Percentiles rank a stretch among this genome's conserved stretches.
phyloP scores from a whole-genome alignment of 2,329 filamentous ascomycete genomes.

The Fusarium odoratissimum region DNA sequence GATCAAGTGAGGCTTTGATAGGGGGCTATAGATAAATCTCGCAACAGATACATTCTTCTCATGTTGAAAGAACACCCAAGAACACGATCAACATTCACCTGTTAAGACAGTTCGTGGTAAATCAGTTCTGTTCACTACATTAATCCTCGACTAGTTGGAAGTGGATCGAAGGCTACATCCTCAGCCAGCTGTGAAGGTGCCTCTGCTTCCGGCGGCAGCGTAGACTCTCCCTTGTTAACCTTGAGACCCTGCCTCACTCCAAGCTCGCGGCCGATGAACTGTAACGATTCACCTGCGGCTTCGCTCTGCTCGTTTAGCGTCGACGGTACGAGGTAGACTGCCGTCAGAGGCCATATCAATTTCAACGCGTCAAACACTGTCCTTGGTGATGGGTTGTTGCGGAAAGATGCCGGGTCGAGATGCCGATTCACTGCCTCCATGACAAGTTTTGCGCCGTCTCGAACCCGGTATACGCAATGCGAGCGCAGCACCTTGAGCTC shows the following conservation, averaged over 20 bases:
- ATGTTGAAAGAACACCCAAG: not conserved
- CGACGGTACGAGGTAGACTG: slow-evolving; percentile 46
- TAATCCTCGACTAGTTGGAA: slow-evolving; percentile 23
- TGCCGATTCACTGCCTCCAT: slow-evolving; percentile 42
- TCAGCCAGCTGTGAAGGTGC: slow-evolving; percentile 38
- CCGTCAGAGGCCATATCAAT: slow-evolving; percentile 53
- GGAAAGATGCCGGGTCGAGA: slow-evolving; percentile 42
- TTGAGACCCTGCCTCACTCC: slow-evolving; percentile 54
- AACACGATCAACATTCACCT: not conserved
- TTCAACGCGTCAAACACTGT: slow-evolving; percentile 53
- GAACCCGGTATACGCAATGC: slow-evolving; percentile 45
- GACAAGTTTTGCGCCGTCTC: slow-evolving; percentile 45
- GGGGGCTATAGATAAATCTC: not conserved
- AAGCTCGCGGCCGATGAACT: slow-evolving; percentile 51
- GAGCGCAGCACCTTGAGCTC: slow-evolving; percentile 46
- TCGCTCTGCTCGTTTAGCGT: slow-evolving; percentile 46
- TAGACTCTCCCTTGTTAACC: slow-evolving; percentile 26
- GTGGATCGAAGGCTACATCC: slow-evolving; percentile 32
- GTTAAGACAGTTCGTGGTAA: not conserved
- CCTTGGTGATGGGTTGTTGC: slow-evolving; percentile 47
- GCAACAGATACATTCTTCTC: not conserved
- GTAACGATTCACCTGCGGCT: slow-evolving; percentile 45
- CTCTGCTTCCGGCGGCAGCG: slow-evolving; percentile 45
- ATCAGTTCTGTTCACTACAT: slow-evolving; percentile 7
- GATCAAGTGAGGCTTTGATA: not conserved